Percentiles rank a stretch among this genome's conserved stretches.
Conservation (phyloP, 2,329 filamentous ascomycete genomes). For the Talaromyces sp. region DNA sequence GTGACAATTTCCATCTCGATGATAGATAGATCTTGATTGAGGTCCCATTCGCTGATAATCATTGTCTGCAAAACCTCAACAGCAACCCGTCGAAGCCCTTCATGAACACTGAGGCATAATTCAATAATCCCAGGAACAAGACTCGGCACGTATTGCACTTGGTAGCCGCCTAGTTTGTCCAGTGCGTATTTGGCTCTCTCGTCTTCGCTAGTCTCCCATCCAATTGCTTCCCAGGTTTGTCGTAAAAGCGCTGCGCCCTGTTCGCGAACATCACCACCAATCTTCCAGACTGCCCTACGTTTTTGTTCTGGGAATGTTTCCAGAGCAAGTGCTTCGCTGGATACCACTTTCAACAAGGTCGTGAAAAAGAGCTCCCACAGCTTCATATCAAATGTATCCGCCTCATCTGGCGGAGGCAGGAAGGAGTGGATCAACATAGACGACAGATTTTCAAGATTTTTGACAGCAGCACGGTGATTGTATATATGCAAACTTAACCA, state of each 20-base stretch:
- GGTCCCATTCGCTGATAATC: conserved; percentile 97
- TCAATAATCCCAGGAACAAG: conserved; percentile 89
- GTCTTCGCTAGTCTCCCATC: conserved; percentile 85
- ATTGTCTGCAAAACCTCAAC: conserved; percentile 94
- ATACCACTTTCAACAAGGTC: conserved; percentile 81
- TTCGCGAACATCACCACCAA: conserved; percentile 92
- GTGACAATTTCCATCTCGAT: conserved; percentile 97
- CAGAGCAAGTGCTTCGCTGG: conserved; percentile 80
- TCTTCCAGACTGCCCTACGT: conserved; percentile 94
- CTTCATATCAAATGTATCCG: conserved; percentile 86
- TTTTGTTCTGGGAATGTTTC: conserved; percentile 98
- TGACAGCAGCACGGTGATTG: conserved; percentile 86
- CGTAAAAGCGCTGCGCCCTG: conserved; percentile 82
- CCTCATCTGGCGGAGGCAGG: conserved; percentile 84
- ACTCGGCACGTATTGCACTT: conserved; percentile 95
- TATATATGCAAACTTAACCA: conserved; percentile 95
- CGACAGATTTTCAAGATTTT: conserved; percentile 76
- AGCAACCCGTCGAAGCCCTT: conserved; percentile 82
- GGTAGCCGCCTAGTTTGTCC: conserved; percentile 86
- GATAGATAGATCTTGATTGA: conserved; percentile 85
- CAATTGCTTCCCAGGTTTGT: conserved; percentile 89
- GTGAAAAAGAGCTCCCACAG: conserved; percentile 93
- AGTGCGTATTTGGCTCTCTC: conserved; percentile 75
- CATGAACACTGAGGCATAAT: conserved; percentile 91
- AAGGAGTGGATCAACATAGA: conserved; percentile 77